phyloP scores from a whole-genome alignment of 2,329 filamentous ascomycete species.

The Paracoccidioides brasiliensis region DNA sequence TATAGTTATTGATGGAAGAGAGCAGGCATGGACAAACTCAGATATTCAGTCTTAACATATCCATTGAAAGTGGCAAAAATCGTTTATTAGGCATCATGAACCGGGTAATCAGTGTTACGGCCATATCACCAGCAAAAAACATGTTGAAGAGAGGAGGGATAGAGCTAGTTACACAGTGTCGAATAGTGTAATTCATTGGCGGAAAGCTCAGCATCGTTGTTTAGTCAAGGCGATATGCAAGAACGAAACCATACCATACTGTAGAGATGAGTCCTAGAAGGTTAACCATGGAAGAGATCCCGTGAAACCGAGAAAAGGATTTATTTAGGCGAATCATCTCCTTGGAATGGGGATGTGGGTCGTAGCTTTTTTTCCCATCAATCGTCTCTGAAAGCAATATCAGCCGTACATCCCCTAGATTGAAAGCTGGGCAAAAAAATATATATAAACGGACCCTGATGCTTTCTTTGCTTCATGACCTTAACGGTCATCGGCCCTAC shows the following conservation, averaged over 20 bases:
- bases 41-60: no score
- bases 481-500: conserved; percentile 64
- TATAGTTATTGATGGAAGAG: no score
- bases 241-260: conserved; percentile 62
- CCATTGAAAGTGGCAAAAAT: no score
- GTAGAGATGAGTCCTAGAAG: conserved; percentile 55
- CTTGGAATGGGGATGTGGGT: conserved; percentile 62
- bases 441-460: conserved; percentile 53
- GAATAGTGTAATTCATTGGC: no score
- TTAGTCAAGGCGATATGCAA: conserved; percentile 50
- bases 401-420: neutral
- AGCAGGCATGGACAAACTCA: no score
- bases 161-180: no score
- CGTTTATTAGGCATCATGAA: no score
- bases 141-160: no score
- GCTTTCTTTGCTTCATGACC: conserved; percentile 61
- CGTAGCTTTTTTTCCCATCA: conserved; percentile 79
- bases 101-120: no score
- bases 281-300: conserved; percentile 68
- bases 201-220: neutral
- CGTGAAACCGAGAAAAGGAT: conserved; percentile 66
- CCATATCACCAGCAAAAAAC: no score
- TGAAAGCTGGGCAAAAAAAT: neutral
- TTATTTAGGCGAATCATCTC: conserved; percentile 75
- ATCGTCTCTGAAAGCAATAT: conserved; percentile 48